Evolutionary conservation across 2,329 filamentous ascomycete genomes (phyloP), one percentile per base, ranked within the genome.

Genomic region (Cadophora sp.): DNA sequence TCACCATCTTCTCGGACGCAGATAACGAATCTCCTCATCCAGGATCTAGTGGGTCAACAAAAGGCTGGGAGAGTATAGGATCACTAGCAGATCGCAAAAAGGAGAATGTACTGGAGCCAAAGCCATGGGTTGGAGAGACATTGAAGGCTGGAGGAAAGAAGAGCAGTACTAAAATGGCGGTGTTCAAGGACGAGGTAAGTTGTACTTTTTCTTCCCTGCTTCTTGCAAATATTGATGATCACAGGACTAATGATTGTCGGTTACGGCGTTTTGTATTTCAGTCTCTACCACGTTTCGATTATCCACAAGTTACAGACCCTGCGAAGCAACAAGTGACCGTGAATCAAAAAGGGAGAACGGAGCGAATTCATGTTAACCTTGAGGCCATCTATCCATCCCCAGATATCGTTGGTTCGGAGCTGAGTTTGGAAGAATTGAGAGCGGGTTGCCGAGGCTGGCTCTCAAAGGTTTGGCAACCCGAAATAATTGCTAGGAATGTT

Each of bases 111-210:
- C 82, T 94, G 72, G 93, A 95, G 77, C 88, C 94, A 13, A 94
- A 91, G 77, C 93, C 95, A 22, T 97, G 94, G 96, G 91, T 84
- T 13, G 96, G 96, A 30, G 94, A 98, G 82, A 97, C 92, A 48
- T 81, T 99, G 73, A 93, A 95, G 79, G 91, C 89, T 2, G 93
- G 92, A 50, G 95, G 93, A 74, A 96, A 93, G 82, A 92, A 93
- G 81, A 87, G 84, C 51, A 88, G 85, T 39, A 86, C 90, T 63
- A 98, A 97, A 84, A 91, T 99, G 89, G 84, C 90, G 76, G 87
- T 99, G 55, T 99, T 97, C 84, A 95, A 92, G 84, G 96, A 99
- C 84, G 84, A 91, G 91, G 96, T 99, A 91, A 90, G 93, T 85
- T 78, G 65, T 73, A 71, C 66, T 74, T 70, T 72, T 73, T 64